Percentiles rank a stretch among this genome's conserved stretches.
These are phyloP conservation scores for Arthroderma uncinatum DNA, from an alignment of 2,329 filamentous ascomycete genomes.

Conservation along the genomic window DNA sequence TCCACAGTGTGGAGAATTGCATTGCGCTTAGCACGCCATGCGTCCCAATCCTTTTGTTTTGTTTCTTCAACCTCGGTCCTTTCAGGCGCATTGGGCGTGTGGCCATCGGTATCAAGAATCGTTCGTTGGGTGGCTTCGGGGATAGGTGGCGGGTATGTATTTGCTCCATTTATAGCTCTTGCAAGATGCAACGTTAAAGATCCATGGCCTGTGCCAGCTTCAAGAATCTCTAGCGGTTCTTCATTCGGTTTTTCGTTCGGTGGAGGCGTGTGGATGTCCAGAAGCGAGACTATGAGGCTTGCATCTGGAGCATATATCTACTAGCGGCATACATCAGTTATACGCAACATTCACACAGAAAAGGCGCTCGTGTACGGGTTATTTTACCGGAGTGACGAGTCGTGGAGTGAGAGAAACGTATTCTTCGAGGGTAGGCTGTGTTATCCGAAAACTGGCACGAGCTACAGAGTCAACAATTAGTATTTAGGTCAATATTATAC, in stretches of 20 bases:
- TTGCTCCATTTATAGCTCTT: conserved; percentile 63
- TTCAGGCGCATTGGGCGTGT: conserved; percentile 16
- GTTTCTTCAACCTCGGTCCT: conserved; percentile 17
- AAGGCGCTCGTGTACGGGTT: background rate
- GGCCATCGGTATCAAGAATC: conserved; percentile 10
- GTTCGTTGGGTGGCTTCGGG: conserved; percentile 24
- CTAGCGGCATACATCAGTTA: background rate
- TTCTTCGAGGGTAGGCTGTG: conserved; percentile 58
- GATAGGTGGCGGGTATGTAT: conserved; percentile 42
- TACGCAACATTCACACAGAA: background rate
- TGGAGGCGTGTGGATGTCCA: conserved; percentile 57
- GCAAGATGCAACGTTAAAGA: conserved; percentile 65
- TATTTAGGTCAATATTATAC: no score
- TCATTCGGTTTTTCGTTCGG: conserved; percentile 19
- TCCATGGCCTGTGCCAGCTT: conserved; percentile 78
- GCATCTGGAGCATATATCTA: conserved; percentile 58
- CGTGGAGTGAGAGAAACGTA: conserved; percentile 59
- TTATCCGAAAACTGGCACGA: conserved; percentile 39
- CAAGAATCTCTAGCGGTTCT: conserved; percentile 59
- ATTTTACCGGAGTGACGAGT: conserved; percentile 60
- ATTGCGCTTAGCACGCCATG: conserved; percentile 43
- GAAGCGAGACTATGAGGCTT: conserved; percentile 60
- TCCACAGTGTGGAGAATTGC: conserved; percentile 70
- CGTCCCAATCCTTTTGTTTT: conserved; percentile 32
- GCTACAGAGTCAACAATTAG: background rate